Conservation (phyloP, 371 early-diverging fungal species). For the Catenaria anguillulae region DNA sequence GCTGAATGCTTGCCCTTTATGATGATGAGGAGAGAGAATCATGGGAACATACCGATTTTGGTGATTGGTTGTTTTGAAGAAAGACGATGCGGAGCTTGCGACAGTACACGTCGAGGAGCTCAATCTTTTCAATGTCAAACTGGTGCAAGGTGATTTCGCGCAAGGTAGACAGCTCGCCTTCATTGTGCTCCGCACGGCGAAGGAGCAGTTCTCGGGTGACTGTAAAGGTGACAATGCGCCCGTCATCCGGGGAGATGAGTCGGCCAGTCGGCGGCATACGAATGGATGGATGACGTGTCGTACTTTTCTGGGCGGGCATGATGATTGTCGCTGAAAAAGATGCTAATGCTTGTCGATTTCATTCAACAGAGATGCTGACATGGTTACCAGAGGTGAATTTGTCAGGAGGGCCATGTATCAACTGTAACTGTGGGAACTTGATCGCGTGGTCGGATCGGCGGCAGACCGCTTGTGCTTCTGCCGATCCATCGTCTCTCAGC, state of each 20-base stretch:
- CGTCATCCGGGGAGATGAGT: too few species aligned
- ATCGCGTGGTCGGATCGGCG: too few species aligned
- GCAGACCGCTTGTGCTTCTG: too few species aligned
- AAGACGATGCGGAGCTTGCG: slow-evolving; percentile 32
- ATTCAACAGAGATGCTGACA: too few species aligned
- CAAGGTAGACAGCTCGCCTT: slow-evolving; percentile 32
- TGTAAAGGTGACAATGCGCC: too few species aligned
- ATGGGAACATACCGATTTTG: slow-evolving; percentile 26
- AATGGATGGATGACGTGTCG: not conserved
- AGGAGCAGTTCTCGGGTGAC: slow-evolving; percentile 20
- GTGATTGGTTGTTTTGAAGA: slow-evolving; percentile 34
- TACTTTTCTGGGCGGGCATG: not conserved
- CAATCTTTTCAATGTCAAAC: slow-evolving; percentile 39
- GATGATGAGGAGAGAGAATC: not conserved
- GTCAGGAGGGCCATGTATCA: too few species aligned
- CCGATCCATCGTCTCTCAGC: too few species aligned
- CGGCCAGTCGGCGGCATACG: too few species aligned
- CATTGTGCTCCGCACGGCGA: slow-evolving; percentile 35
- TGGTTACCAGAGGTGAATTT: too few species aligned
- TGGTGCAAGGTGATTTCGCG: slow-evolving; percentile 38
- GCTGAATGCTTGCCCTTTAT: not conserved
- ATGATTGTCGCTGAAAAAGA: not conserved
- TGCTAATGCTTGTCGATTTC: too few species aligned
- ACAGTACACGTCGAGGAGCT: slow-evolving; percentile 34
- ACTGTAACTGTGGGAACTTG: too few species aligned